Base-by-base conservation (phyloP, 441 rosid species). In the Populus hybrid region DNA sequence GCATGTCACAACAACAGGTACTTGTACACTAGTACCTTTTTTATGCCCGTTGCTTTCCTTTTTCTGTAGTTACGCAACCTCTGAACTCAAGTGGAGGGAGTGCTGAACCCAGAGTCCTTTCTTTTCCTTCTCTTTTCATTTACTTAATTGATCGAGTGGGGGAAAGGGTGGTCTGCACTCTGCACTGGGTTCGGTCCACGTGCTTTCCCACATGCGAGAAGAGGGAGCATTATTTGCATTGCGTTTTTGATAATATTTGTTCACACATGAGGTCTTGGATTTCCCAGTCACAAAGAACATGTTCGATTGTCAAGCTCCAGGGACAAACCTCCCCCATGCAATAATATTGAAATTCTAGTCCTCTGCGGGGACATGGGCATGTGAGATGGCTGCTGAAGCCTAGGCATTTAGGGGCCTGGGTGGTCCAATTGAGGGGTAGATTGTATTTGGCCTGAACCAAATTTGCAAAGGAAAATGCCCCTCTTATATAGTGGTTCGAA, bases 181-280 rank as follows among this genome's bases (percentile, higher is more conserved):
- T 50, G 56, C 56, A 50, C 56, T 16, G 20, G 56, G 7, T 50
- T 4, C 2, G 56, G 56, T 50, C 56, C 56, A 50, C 0, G 56
- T 50, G 56, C 56, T 3, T 45, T 45, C 56, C 56, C 56, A 45
- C 16, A 12, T 12, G 29, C 2, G n/a, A 45, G 31, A 45, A 40
- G 18, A 9, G 2, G 70, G 28, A 10, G 21, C 7, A 75, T 69
- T 69, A 76, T 69, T 76, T 36, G 69, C n/a, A 26, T 61, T 70
- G 79, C 24, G 64, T 77, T 63, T 1, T 63, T 26, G 79, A 38
- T 38, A 70, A 70, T 61, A 61, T 5, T 38, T 38, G 21, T 63
- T n/a, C 45, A 23, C 26, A 10, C 63, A 76, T 20, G 69, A 10
- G 42, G 50, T 61, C 63, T 16, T 61, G 61, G 79, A 38, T 76